Evolutionary conservation across 257 asterid genomes (phyloP), one percentile per base, ranked within the genome.

Genomic region (Verbascum thapsus): DNA sequence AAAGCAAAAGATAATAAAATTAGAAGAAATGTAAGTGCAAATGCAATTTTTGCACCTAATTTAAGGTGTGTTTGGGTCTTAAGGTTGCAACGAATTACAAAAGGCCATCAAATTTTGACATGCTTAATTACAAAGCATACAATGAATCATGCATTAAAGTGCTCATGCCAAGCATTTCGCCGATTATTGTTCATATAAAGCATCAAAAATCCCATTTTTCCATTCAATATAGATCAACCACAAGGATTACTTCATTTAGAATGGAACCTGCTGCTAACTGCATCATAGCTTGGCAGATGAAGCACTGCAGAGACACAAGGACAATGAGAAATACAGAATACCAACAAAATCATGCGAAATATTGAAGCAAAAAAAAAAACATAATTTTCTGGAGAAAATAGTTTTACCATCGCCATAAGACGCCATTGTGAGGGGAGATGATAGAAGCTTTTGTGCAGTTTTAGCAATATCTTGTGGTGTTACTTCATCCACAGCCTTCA

Each of bases 371-470:
- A 49, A 26, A 26, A 9, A 13, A 77, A 54, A 19, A n/a, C n/a
- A n/a, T n/a, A 26, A 26, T 20, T n/a, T 41, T 1, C 12, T 17
- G 22, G 39, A 30, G 37, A 43, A 19, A 53, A 32, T 38, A 54
- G 56, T 76, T n/a, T n/a, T 87, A 94, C 99, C 99, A 30, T 90
- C 96, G 74, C 99, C 97, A 45, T 85, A 85, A 17, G 95, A 87
- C 54, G 97, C 99, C 95, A 94, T 73, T 58, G 97, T 85, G 59
- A 94, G 95, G 48, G 97, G 99, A 35, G 94, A 80, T 12, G 79
- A 49, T 15, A 94, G 18, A 45, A 94, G 95, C 68, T 79, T 80
- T 56, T 68, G 72, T 12, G 77, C 80, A 18, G 63, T n/a, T 6
- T 67, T 38, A 53, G 83, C 45, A 57, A 94, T 84, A 76, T 89